Conservation (phyloP, 257 asterid genomes). For the Solanum pinnatisectum region DNA sequence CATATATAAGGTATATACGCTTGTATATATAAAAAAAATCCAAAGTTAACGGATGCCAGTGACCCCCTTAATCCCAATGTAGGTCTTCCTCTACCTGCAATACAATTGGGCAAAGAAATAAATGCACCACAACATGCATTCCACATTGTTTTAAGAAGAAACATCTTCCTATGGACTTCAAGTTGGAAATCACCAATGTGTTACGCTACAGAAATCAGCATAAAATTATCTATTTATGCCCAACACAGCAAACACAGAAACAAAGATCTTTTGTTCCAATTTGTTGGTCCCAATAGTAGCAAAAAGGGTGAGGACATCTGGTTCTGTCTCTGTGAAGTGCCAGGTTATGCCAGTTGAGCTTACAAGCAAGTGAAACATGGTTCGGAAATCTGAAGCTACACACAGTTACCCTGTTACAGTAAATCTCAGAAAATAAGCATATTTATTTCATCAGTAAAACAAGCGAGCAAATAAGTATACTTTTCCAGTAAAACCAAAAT, state of each 20-base stretch:
- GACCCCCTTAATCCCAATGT: background rate
- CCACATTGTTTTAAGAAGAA: background rate
- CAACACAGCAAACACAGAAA: background rate
- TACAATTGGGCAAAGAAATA: background rate
- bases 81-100: background rate
- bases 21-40: background rate
- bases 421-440: background rate
- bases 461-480: slow-evolving; percentile 25
- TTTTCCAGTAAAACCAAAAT: slow-evolving; percentile 97
- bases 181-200: background rate
- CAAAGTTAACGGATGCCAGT: background rate
- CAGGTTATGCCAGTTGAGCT: background rate
- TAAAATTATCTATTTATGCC: background rate
- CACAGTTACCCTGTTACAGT: background rate
- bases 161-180: background rate
- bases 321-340: background rate
- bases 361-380: background rate
- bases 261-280: background rate
- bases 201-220: background rate
- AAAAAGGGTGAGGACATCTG: background rate
- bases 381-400: background rate
- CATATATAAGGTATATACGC: background rate
- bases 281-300: background rate
- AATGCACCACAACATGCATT: background rate
- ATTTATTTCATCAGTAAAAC: background rate